Percentiles rank a stretch among this genome's conserved stretches.
Conservation (phyloP, 345 rosid genomes). For the Citrus sp. region DNA sequence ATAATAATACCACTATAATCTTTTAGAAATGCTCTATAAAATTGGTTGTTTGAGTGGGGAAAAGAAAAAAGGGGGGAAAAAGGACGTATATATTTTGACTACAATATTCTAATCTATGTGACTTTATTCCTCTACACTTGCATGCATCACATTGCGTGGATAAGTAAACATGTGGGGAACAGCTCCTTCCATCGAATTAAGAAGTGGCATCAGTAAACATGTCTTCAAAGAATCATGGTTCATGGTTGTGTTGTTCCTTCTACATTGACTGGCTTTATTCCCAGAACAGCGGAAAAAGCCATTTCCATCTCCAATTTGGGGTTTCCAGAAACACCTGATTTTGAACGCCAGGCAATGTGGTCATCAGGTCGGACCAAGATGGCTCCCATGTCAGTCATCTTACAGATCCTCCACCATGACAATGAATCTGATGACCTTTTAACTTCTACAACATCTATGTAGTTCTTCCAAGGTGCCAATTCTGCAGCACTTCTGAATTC, state of each 20-base stretch:
- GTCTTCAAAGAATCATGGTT: neutral
- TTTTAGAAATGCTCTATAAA: no score
- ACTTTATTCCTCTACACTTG: neutral
- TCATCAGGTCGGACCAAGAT: conserved; percentile 80
- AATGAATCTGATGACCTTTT: conserved; percentile 29
- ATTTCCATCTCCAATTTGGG: conserved; percentile 48
- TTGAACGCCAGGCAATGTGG: conserved; percentile 75
- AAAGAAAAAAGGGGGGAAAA: no score
- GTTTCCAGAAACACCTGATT: conserved; percentile 39
- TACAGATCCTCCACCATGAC: conserved; percentile 80
- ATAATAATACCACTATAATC: no score
- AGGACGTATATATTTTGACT: neutral
- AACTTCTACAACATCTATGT: conserved; percentile 55
- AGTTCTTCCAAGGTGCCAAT: conserved; percentile 62
- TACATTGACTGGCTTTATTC: conserved; percentile 16
- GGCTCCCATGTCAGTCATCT: conserved; percentile 64
- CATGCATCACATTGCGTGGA: neutral
- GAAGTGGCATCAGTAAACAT: neutral
- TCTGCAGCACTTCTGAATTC: conserved; percentile 36
- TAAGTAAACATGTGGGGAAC: neutral
- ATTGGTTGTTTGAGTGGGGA: no score
- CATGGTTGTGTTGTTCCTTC: neutral
- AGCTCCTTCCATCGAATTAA: neutral
- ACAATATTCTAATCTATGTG: neutral
- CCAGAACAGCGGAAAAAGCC: conserved; percentile 53